Evolutionary conservation across 441 rosid genomes (phyloP).

Genomic region (Adansonia madagascariensis): DNA sequence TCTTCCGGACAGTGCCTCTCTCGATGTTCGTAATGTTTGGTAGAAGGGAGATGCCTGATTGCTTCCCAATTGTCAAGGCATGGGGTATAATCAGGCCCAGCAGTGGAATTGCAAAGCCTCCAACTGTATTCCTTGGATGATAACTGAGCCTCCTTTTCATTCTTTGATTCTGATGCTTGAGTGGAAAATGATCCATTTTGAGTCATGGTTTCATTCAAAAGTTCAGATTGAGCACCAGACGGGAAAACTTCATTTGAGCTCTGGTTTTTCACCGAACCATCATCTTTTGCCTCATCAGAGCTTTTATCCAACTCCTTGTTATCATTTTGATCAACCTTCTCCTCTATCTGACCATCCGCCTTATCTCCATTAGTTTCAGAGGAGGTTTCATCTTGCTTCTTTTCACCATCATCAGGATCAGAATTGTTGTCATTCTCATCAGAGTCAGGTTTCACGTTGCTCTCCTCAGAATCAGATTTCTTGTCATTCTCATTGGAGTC

Average conservation of each 20-base stretch:
- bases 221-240: slow-evolving; percentile 79
- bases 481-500: slow-evolving; percentile 43
- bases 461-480: slow-evolving; percentile 44
- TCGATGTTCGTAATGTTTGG: slow-evolving; percentile 93
- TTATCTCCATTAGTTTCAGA: slow-evolving; percentile 39
- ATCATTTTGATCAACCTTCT: slow-evolving; percentile 47
- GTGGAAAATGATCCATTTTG: slow-evolving; percentile 80
- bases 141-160: slow-evolving; percentile 72
- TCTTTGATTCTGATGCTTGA: slow-evolving; percentile 82
- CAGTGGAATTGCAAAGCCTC: slow-evolving; percentile 82
- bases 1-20: slow-evolving; percentile 92
- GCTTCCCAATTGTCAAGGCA: slow-evolving; percentile 79
- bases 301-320: slow-evolving; percentile 42
- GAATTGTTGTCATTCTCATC: slow-evolving; percentile 44
- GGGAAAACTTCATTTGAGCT: slow-evolving; percentile 59
- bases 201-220: slow-evolving; percentile 68
- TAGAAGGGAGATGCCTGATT: slow-evolving; percentile 64
- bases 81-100: slow-evolving; percentile 48
- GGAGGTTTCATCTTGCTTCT: slow-evolving; percentile 38
- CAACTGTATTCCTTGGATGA: slow-evolving; percentile 59
- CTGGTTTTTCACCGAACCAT: slow-evolving; percentile 48
- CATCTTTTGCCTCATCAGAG: slow-evolving; percentile 43
- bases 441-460: slow-evolving; percentile 39
- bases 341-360: slow-evolving; percentile 44
- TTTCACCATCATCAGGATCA: slow-evolving; percentile 41